These are phyloP conservation scores for Vinca minor DNA, from an alignment of 257 asterid species.

Conservation along the genomic window DNA sequence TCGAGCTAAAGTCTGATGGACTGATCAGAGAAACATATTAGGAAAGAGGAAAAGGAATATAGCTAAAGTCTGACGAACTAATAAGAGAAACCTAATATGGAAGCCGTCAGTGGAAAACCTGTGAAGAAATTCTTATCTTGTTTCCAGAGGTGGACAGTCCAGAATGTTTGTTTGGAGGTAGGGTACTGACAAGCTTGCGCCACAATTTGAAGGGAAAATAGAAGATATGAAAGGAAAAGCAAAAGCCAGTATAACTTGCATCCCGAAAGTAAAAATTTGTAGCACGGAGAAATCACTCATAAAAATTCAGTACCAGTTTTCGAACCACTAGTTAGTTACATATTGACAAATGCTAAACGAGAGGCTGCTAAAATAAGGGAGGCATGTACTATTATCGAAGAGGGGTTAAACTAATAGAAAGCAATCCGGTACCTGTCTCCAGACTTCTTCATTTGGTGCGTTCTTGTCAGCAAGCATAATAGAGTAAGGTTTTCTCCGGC, in stretches of 20 bases:
- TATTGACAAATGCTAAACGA: no score
- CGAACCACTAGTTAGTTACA: no score
- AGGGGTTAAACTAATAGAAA: neutral
- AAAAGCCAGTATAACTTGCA: neutral
- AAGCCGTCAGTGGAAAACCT: neutral
- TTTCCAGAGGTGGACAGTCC: no score
- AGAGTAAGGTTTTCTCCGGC: conserved; percentile 68
- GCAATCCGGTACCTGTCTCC: conserved; percentile 58
- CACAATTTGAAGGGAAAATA: neutral
- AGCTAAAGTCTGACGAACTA: no score
- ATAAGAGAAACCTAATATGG: neutral
- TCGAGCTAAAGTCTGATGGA: neutral
- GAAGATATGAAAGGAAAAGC: neutral
- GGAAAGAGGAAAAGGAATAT: no score
- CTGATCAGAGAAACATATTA: neutral
- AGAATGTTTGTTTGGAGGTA: no score
- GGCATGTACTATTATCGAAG: neutral
- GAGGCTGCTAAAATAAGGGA: no score
- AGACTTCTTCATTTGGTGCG: conserved; percentile 95
- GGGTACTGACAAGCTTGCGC: no score
- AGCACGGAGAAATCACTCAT: neutral
- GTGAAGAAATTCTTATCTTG: neutral
- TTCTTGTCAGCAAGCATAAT: conserved; percentile 95
- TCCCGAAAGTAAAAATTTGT: neutral
- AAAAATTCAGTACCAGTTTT: no score